Evolutionary conservation across 2,329 filamentous ascomycete species (phyloP).

Genomic region (Didymosphaeria variabile): DNA sequence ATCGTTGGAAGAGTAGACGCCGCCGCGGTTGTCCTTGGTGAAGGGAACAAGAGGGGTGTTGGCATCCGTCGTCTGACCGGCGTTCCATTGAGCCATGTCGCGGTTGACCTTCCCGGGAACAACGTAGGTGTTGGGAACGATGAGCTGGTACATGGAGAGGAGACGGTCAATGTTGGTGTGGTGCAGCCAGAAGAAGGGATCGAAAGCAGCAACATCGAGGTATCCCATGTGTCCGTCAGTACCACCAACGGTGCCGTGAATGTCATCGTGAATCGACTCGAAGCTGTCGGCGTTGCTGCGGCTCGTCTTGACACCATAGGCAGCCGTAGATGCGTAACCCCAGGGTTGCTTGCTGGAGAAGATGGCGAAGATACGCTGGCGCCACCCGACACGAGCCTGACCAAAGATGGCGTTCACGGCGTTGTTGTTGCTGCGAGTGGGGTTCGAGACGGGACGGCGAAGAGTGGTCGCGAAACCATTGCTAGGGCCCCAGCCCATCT

Average conservation of each 20-base stretch:
- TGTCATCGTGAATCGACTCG: conserved; percentile 46
- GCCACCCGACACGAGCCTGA: conserved; percentile 40
- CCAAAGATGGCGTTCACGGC: conserved; percentile 42
- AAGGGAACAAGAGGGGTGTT: conserved; percentile 57
- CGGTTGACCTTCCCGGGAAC: conserved; percentile 51
- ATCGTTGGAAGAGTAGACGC: conserved; percentile 56
- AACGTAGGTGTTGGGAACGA: conserved; percentile 76
- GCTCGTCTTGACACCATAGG: conserved; percentile 42
- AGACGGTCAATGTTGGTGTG: conserved; percentile 51
- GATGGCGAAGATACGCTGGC: conserved; percentile 48
- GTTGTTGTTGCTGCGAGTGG: conserved; percentile 50
- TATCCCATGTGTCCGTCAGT: conserved; percentile 76
- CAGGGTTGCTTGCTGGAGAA: conserved; percentile 45
- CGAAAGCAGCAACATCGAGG: conserved; percentile 77
- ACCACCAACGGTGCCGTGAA: conserved; percentile 47
- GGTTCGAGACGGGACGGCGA: conserved; percentile 43
- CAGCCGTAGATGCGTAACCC: conserved; percentile 40
- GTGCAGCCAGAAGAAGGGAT: conserved; percentile 67
- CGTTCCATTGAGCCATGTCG: conserved; percentile 53
- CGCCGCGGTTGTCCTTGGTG: conserved; percentile 45
- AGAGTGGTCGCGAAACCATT: conserved; percentile 44
- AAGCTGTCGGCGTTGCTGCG: conserved; percentile 47
- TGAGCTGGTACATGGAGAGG: conserved; percentile 80
- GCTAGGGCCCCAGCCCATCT: conserved; percentile 54
- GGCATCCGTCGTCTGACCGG: conserved; percentile 58